Base-by-base conservation (phyloP, 495 filamentous ascomycete species). In the Podospora sp. region DNA sequence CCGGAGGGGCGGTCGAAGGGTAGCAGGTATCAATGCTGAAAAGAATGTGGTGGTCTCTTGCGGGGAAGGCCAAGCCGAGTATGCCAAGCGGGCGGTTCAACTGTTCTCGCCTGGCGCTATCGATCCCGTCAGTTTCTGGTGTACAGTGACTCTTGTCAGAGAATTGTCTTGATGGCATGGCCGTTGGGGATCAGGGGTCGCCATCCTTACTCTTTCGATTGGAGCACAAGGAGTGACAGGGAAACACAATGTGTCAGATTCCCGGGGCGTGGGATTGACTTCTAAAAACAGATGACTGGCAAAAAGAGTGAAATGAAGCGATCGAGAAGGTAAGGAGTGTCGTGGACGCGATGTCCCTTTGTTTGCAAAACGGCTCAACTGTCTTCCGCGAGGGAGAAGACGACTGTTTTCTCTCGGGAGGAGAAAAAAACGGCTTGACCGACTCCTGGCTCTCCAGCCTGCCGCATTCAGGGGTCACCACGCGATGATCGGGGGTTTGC, bases 171-270 rank as follows among this genome's bases (percentile, higher is more conserved):
- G 68, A 69, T 68, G 59, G 65, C 65, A 62, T 50, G 60, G 60
- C 61, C 62, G 73, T 52, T 65, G 56, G 56, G 14, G 75, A 73
- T 75, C 73, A 77, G 75, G 71, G 71, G 65, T 26, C 27, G 62
- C 61, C 62, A 70, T 61, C 52, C 71, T 66, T 69, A 66, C 71
- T 33, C n/a, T 49, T 71, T 70, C 72, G 69, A 74, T 72, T 75
- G 70, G 71, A 55, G 67, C 63, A 68, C 58, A 66, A 53, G 36
- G 72, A 62, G 66, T 56, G 72, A 63, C 66, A 58, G 53, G 60
- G 65, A 58, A 71, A 71, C 69, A 60, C 67, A 60, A 63, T 59
- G 69, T 65, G 69, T 65, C 62, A 68, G 67, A 22, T 14, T 59
- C 62, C 60, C 8, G 49, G 40, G n/a, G 46, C 16, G 35, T 55